Evolutionary conservation across 805 yeast species (phyloP), one percentile per base, ranked within the genome.

Genomic region (Yarrowia sp.): DNA sequence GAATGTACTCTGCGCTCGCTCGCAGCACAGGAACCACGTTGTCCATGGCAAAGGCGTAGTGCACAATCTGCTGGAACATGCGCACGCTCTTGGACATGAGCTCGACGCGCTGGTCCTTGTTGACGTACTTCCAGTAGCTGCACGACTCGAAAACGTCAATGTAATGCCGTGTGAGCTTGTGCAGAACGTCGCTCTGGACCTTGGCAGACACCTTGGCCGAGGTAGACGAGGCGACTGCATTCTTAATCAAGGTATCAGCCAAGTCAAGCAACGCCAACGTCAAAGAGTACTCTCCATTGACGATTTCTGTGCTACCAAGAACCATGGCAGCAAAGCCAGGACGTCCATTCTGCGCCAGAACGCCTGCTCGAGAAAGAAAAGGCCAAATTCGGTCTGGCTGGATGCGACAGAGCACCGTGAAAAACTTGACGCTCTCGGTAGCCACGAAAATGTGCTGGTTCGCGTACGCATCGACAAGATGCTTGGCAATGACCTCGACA

Each of bases 321-420:
- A 89, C 78, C 0, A 80, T 78, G 1, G 82, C 72, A 0, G 85
- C 83, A 49, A 83, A 73, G 0, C 94, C 92, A 42, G 88, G 89
- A 65, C 82, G 83, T 0, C 84, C 84, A 62, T 81, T 78, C 53
- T 79, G 78, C 13, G 86, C 85, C 1, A 90, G 75, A 27, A 91
- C 74, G 18, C 83, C 80, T 0, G 96, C 86, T 56, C 84, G 83
- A 21, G 83, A 80, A 13, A 93, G 72, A 68, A 86, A 86, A 0
- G 90, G 81, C 97, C 97, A 92, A 3, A 91, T 87, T 62, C 90
- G 77, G 63, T 81, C 79, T 0, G 96, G 83, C 38, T 78, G 81
- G 6, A 82, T 73, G 49, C 75, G 76, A 38, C 77, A 76, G 38
- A 82, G 76, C 16, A 80, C 76, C 1, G 78, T 73, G 29, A 90